A percentile compares a stretch with the other conserved stretches of the same genome.
Conservation (phyloP, 495 filamentous ascomycete genomes). For the Beverwykella pulmonaria region DNA sequence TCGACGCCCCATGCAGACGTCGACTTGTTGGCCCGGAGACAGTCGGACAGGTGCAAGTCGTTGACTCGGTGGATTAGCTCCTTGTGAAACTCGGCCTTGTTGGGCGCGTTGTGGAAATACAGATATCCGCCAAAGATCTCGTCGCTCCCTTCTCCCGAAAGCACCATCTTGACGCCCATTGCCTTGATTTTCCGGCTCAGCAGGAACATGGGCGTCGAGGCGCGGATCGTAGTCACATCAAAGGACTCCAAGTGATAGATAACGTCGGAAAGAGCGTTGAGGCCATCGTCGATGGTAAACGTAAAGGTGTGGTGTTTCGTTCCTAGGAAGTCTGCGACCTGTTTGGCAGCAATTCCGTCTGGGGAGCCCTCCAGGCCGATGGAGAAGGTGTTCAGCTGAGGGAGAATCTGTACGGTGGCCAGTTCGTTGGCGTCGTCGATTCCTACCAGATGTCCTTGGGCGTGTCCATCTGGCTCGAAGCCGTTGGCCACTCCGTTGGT, state of each 20-base stretch:
- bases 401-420: constrained; percentile 86
- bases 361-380: constrained; percentile 91
- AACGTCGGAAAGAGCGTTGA: constrained; percentile 93
- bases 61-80: constrained; percentile 92
- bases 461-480: constrained; percentile 47
- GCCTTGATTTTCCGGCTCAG: constrained; percentile 98
- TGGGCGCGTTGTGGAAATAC: constrained; percentile 94
- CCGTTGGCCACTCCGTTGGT: constrained; percentile 47
- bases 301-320: constrained; percentile 98
- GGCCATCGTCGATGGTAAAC: constrained; percentile 94
- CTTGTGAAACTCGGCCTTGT: constrained; percentile 87
- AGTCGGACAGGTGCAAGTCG: constrained; percentile 93
- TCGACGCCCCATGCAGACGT: constrained; percentile 98
- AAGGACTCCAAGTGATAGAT: constrained; percentile 97
- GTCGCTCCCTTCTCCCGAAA: constrained; percentile 93
- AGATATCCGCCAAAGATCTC: constrained; percentile 99
- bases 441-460: constrained; percentile 75
- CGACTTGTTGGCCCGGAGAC: constrained; percentile 97
- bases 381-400: constrained; percentile 96
- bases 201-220: constrained; percentile 98
- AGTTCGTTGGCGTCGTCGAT: constrained; percentile 90
- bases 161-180: constrained; percentile 98
- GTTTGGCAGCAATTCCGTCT: constrained; percentile 82
- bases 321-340: constrained; percentile 92
- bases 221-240: constrained; percentile 97